A percentile compares a stretch with the other conserved stretches of the same genome.
Evolutionary conservation across 768 basidiomycete genomes (phyloP).

Genomic region (Kwoniella mangroviensis): DNA sequence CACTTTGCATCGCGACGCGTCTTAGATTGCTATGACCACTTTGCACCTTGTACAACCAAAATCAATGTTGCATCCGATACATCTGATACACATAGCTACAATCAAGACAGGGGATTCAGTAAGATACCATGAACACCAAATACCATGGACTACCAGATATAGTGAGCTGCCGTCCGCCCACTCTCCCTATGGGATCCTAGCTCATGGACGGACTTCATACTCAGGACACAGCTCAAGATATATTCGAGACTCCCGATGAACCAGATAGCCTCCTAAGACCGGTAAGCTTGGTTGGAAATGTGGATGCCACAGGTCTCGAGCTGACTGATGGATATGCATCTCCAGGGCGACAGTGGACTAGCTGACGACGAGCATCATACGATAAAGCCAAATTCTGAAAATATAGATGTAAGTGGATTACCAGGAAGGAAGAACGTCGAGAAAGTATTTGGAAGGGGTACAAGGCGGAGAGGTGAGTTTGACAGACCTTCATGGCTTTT

Average conservation of each 20-base stretch:
- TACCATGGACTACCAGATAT: slow-evolving; percentile 57
- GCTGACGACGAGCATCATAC: slow-evolving; percentile 29
- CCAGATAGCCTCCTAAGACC: slow-evolving; percentile 41
- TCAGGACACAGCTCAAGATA: slow-evolving; percentile 57
- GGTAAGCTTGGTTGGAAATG: slow-evolving; percentile 16
- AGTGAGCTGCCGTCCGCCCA: slow-evolving; percentile 35
- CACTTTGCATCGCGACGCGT: slow-evolving; percentile 17
- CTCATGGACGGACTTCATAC: neutral
- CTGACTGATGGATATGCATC: neutral
- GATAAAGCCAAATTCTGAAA: slow-evolving; percentile 23
- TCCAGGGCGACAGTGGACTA: slow-evolving; percentile 33
- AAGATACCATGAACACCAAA: slow-evolving; percentile 42
- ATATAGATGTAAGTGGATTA: slow-evolving; percentile 40
- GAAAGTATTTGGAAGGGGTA: slow-evolving; percentile 47
- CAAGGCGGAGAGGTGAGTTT: slow-evolving; percentile 17
- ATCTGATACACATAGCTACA: too few species aligned
- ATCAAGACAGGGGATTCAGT: too few species aligned
- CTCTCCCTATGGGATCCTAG: neutral
- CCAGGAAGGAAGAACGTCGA: slow-evolving; percentile 41
- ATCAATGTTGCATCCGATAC: neutral
- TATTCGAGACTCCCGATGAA: slow-evolving; percentile 57
- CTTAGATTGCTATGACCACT: slow-evolving; percentile 8
- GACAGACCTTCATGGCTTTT: neutral
- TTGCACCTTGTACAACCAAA: neutral
- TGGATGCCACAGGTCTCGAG: neutral